A percentile compares a stretch with the other conserved stretches of the same genome.
Conservation (phyloP, 495 filamentous ascomycete species). For the Talaromyces liani region DNA sequence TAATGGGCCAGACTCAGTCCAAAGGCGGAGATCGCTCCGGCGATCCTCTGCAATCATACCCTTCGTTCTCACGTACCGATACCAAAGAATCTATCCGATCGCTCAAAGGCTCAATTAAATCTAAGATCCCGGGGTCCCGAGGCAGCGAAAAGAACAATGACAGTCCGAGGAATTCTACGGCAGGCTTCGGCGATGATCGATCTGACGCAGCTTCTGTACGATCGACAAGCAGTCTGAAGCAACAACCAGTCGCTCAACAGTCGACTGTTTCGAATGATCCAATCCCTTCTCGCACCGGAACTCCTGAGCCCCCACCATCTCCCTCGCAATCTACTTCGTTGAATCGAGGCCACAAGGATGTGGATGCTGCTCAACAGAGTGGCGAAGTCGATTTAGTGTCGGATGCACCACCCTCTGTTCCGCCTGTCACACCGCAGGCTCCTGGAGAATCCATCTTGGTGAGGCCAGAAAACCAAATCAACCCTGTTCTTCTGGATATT, state of each 20-base stretch:
- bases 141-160: slow-evolving; percentile 52
- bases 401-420: slow-evolving; percentile 65
- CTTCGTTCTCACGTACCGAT: slow-evolving; percentile 88
- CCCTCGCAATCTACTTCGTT: slow-evolving; percentile 76
- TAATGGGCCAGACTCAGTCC: slow-evolving; percentile 90
- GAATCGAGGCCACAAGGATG: slow-evolving; percentile 67
- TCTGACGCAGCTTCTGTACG: slow-evolving; percentile 68
- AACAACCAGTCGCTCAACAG: slow-evolving; percentile 26
- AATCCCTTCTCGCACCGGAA: slow-evolving; percentile 32
- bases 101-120: slow-evolving; percentile 61
- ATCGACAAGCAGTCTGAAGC: slow-evolving; percentile 52
- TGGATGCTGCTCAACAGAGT: slow-evolving; percentile 70
- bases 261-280: slow-evolving; percentile 21
- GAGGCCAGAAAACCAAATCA: slow-evolving; percentile 64
- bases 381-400: slow-evolving; percentile 95
- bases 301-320: slow-evolving; percentile 76
- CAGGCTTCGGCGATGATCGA: slow-evolving; percentile 55
- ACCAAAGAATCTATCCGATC: slow-evolving; percentile 92
- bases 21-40: slow-evolving; percentile 56
- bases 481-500: slow-evolving; percentile 49
- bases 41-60: slow-evolving; percentile 66
- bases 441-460: slow-evolving; percentile 57
- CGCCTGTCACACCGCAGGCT: slow-evolving; percentile 44
- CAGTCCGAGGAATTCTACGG: slow-evolving; percentile 71
- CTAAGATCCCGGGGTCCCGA: slow-evolving; percentile 65